A percentile compares a stretch with the other conserved stretches of the same genome.
Evolutionary conservation across 2,329 filamentous ascomycete genomes (phyloP).

Genomic region (Cordyceps javanica): DNA sequence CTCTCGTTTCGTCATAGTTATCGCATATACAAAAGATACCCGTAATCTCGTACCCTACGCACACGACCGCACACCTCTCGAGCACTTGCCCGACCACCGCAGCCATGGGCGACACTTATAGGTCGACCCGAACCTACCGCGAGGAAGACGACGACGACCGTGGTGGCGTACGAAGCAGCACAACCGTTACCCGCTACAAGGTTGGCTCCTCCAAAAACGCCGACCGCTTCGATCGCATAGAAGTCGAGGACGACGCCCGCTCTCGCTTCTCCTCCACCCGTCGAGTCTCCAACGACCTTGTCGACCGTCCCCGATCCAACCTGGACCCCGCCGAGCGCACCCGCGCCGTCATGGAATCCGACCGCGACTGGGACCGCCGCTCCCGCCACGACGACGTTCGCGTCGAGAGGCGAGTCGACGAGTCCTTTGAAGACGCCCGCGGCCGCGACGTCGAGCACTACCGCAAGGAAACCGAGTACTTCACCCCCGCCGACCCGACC

Average conservation of each 20-base stretch:
- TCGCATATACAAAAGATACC: background rate
- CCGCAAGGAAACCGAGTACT: conserved; percentile 58
- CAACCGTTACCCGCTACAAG: conserved; percentile 49
- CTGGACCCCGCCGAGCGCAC: conserved; percentile 37
- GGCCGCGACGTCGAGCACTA: conserved; percentile 52
- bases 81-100: background rate
- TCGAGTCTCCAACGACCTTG: conserved; percentile 29
- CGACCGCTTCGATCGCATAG: conserved; percentile 36
- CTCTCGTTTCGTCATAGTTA: background rate
- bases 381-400: conserved; percentile 40
- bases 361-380: conserved; percentile 40
- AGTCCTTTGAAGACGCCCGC: conserved; percentile 39
- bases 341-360: conserved; percentile 31
- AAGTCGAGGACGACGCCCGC: conserved; percentile 41
- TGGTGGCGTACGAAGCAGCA: conserved; percentile 29
- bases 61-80: background rate
- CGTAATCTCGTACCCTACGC: background rate
- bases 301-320: conserved; percentile 45
- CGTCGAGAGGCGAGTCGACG: conserved; percentile 47
- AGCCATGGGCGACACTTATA: conserved; percentile 28
- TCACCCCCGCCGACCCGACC: conserved; percentile 43
- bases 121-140: conserved; percentile 29
- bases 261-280: conserved; percentile 38
- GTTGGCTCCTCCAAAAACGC: conserved; percentile 33
- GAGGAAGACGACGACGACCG: conserved; percentile 37